A percentile compares a stretch with the other conserved stretches of the same genome.
Evolutionary conservation across 768 basidiomycete genomes (phyloP).

Genomic region (Lentinus tigrinus): DNA sequence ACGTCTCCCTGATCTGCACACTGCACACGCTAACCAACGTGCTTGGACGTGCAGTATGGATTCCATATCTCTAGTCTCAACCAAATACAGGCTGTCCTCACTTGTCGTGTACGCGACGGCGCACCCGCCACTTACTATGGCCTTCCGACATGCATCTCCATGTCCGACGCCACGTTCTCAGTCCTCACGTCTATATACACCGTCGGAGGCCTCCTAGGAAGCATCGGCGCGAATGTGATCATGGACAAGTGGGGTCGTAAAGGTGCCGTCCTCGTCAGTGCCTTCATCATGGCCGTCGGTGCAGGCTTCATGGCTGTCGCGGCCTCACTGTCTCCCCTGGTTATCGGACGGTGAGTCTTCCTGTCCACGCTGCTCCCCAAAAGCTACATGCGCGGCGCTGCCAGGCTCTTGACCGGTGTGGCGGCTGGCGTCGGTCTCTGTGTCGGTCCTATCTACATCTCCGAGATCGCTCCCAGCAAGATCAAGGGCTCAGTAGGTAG

Average conservation of each 20-base stretch:
- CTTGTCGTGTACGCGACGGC: slow-evolving; percentile 11
- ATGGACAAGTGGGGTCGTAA: slow-evolving; percentile 75
- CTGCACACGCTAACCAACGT: too few relatives aligned
- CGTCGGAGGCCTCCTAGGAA: slow-evolving; percentile 81
- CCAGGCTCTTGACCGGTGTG: slow-evolving; percentile 64
- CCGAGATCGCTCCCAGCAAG: slow-evolving; percentile 76
- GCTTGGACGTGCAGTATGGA: slow-evolving; percentile 63
- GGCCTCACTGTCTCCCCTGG: slow-evolving; percentile 50
- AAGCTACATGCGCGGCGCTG: not conserved
- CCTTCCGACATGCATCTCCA: slow-evolving; percentile 74
- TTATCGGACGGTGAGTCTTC: slow-evolving; percentile 59
- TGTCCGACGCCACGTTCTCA: slow-evolving; percentile 77
- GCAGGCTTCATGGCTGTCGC: slow-evolving; percentile 67
- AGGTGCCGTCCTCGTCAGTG: slow-evolving; percentile 60
- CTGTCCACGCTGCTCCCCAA: not conserved
- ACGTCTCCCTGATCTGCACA: too few relatives aligned
- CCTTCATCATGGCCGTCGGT: slow-evolving; percentile 55
- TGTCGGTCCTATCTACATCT: slow-evolving; percentile 81
- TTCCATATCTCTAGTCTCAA: slow-evolving; percentile 92
- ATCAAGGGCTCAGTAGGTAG: slow-evolving; percentile 75
- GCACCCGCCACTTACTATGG: slow-evolving; percentile 28
- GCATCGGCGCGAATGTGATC: slow-evolving; percentile 60
- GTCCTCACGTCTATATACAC: slow-evolving; percentile 85
- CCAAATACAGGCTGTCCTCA: slow-evolving; percentile 73
- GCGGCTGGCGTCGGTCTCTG: slow-evolving; percentile 74